Conservation (phyloP, 768 basidiomycete genomes). For the Termitomyces sp. region DNA sequence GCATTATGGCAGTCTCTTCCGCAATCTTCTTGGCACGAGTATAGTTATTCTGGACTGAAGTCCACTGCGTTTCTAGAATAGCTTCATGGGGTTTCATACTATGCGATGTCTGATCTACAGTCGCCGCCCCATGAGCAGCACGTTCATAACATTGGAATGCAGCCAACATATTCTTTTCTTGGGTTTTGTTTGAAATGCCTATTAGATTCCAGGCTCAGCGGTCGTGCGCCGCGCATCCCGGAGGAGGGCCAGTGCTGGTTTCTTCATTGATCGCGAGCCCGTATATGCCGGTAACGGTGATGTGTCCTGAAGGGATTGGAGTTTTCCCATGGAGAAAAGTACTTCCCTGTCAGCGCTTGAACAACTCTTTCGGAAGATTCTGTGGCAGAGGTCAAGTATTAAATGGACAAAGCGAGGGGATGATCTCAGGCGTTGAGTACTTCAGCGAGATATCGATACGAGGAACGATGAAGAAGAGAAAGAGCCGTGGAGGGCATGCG, state of each 20-base stretch:
- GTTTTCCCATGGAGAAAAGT: constrained; percentile 28
- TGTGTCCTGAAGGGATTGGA: constrained; percentile 21
- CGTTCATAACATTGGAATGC: constrained; percentile 65
- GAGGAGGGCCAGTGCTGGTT: constrained; percentile 52
- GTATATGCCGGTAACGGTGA: constrained; percentile 39
- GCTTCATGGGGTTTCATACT: constrained; percentile 43
- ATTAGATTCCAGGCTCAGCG: constrained; percentile 69
- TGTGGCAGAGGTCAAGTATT: constrained; percentile 56
- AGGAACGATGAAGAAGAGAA: constrained; percentile 69
- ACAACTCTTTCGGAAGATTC: constrained; percentile 66
- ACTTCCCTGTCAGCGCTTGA: constrained; percentile 41
- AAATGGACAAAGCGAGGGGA: constrained; percentile 41
- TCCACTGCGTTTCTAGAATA: constrained; percentile 57
- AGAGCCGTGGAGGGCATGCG: constrained; percentile 59
- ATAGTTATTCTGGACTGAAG: constrained; percentile 55
- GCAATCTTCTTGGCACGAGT: constrained; percentile 35
- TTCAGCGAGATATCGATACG: constrained; percentile 68
- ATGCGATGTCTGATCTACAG: constrained; percentile 28
- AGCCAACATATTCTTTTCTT: constrained; percentile 27
- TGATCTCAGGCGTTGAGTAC: constrained; percentile 50
- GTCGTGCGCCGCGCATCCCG: constrained; percentile 68
- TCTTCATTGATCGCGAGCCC: constrained; percentile 45
- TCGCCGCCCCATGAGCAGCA: constrained; percentile 65
- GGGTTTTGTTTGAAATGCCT: constrained; percentile 56
- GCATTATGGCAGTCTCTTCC: neutral